Base-by-base conservation (phyloP, 208 protist species). In the Leishmania aethiopica region DNA sequence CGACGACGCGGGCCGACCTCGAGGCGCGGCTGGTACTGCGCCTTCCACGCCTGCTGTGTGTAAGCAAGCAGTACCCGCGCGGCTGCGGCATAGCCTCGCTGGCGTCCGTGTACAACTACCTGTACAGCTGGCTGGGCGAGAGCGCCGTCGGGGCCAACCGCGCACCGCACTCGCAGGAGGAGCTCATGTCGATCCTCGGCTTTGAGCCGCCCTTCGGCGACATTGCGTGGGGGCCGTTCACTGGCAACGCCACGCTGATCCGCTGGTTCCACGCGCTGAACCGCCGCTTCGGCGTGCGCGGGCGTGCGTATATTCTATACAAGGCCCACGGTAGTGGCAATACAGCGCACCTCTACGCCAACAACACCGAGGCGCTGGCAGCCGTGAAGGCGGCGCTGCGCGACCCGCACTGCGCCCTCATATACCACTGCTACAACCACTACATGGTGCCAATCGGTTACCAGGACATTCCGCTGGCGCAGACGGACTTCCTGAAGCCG, bases 351-450 rank as follows among this genome's bases (percentile, higher is more conserved):
- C 85, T 90, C 10, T 91, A 94, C 66, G 86, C 87, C n/a, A 87
- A 88, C 70, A 80, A 90, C 25, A 86, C 85, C 10, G 89, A 83
- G 10, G 92, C 88, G 25, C 86, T 91, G 74, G 80, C 85, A n/a
- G 84, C 83, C n/a, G 84, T 97, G 78, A 96, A 97, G 75, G 80
- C 79, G 5, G 91, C 88, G 6, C 88, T 98, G 53, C 85, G 83
- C 32, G 84, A 96, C 66, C 94, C 91, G 3, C 84, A 94, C 76
- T 92, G 89, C 47, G 95, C 94, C 6, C 72, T 99, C 25, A 94
- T 99, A 53, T 99, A 99, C 83, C 97, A 99, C 78, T 98, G 94
- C 86, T 82, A 97, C 84, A 99, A 99, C 79, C 97, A 99, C 80
- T 98, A 99, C 87, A 98, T 98, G 94, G 91, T 96, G 15, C 94